Conservation (phyloP, 164 flowering plant genomes). For the Umbellularia californica region DNA sequence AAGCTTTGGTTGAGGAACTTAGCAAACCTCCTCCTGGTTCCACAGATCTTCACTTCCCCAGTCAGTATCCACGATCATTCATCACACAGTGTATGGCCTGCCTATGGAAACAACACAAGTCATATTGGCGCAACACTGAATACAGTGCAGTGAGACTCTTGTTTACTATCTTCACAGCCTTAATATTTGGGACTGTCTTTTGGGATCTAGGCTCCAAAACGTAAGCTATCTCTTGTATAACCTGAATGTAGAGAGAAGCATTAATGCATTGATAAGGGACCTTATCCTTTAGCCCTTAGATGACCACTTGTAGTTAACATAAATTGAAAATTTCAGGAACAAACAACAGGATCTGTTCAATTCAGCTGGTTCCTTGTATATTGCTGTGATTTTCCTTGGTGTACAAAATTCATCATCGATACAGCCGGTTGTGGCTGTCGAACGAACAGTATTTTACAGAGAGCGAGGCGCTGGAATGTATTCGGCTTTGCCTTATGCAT, state of each 20-base stretch:
- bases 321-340: slow-evolving; percentile 12
- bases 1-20: slow-evolving; percentile 30
- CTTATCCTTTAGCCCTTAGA: too few species aligned
- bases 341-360: slow-evolving; percentile 28
- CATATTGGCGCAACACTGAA: slow-evolving; percentile 39
- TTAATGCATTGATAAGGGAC: too few species aligned
- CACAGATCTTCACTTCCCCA: slow-evolving; percentile 28
- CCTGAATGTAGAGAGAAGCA: too few species aligned
- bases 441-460: slow-evolving; percentile 35
- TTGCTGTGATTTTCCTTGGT: slow-evolving; percentile 27
- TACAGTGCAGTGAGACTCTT: slow-evolving; percentile 31
- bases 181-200: slow-evolving; percentile 34
- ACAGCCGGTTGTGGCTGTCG: slow-evolving; percentile 35
- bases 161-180: slow-evolving; percentile 24
- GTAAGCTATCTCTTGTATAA: slow-evolving; percentile 9
- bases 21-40: slow-evolving; percentile 30
- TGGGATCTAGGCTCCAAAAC: slow-evolving; percentile 32
- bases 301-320: too few species aligned
- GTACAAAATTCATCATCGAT: slow-evolving; percentile 24
- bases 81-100: slow-evolving; percentile 33
- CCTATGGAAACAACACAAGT: slow-evolving; percentile 38
- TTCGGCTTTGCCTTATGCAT: slow-evolving; percentile 35
- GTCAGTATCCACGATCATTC: slow-evolving; percentile 28
- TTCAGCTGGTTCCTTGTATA: slow-evolving; percentile 28
- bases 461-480: slow-evolving; percentile 45